phyloP scores from a whole-genome alignment of 306 rosid species.

The Dryas octopetala region DNA sequence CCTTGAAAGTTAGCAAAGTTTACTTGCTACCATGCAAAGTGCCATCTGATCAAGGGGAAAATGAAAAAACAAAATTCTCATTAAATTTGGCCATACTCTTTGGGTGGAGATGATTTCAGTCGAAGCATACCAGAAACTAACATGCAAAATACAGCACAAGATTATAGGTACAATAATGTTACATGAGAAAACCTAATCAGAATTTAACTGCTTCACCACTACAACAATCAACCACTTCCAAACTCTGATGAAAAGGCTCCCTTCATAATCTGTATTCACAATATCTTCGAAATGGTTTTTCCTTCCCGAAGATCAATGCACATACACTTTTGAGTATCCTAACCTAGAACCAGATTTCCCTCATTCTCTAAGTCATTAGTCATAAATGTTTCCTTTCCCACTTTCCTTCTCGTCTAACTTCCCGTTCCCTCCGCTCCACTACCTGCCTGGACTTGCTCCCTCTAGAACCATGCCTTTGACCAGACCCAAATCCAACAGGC shows the following conservation, averaged over 20 bases:
- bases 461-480: slow-evolving; percentile 73
- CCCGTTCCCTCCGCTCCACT: slow-evolving; percentile 80
- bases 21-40: too few species aligned
- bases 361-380: background rate
- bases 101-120: too few species aligned
- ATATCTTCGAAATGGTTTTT: background rate
- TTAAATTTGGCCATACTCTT: too few species aligned
- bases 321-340: background rate
- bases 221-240: background rate
- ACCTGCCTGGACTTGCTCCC: slow-evolving; percentile 83
- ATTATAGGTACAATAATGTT: background rate
- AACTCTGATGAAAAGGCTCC: background rate
- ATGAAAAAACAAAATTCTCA: too few species aligned
- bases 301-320: background rate
- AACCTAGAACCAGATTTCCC: background rate
- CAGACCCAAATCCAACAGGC: slow-evolving; percentile 63
- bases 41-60: too few species aligned
- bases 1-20: too few species aligned
- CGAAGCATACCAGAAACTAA: too few species aligned
- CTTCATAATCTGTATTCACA: background rate
- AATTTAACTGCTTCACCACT: background rate
- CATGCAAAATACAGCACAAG: too few species aligned
- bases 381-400: slow-evolving; percentile 93
- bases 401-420: slow-evolving; percentile 81
- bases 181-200: background rate